phyloP scores from a whole-genome alignment of 495 filamentous ascomycete species.

The Penicillium paradoxum region DNA sequence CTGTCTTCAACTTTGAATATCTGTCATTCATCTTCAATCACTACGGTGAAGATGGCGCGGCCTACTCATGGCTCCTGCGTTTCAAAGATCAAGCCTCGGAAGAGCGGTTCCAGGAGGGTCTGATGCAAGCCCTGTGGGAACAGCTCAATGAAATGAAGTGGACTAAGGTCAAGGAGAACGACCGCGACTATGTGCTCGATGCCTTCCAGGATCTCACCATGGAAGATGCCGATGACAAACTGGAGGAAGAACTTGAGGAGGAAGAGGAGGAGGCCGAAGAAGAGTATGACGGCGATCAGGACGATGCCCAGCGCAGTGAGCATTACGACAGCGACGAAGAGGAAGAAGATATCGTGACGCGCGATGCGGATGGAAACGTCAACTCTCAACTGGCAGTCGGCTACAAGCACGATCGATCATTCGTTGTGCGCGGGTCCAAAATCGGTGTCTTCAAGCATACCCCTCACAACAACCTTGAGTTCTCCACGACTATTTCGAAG shows the following conservation, averaged over 20 bases:
- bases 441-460: slow-evolving; percentile 99
- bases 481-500: slow-evolving; percentile 96
- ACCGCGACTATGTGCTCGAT: slow-evolving; percentile 89
- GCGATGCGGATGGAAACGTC: slow-evolving; percentile 72
- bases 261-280: slow-evolving; percentile 59
- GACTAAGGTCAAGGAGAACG: slow-evolving; percentile 84
- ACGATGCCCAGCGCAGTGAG: slow-evolving; percentile 64
- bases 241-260: slow-evolving; percentile 58
- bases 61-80: slow-evolving; percentile 91
- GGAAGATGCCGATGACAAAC: slow-evolving; percentile 66
- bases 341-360: slow-evolving; percentile 72
- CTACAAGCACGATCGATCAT: slow-evolving; percentile 95
- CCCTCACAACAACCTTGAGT: slow-evolving; percentile 84
- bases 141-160: slow-evolving; percentile 94
- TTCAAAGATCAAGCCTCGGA: slow-evolving; percentile 79
- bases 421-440: slow-evolving; percentile 93
- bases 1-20: slow-evolving; percentile 98
- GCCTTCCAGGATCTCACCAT: slow-evolving; percentile 93
- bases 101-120: slow-evolving; percentile 85
- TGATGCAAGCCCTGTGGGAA: slow-evolving; percentile 96
- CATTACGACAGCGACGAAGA: slow-evolving; percentile 92
- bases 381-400: slow-evolving; percentile 98
- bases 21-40: slow-evolving; percentile 99
- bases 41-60: slow-evolving; percentile 79
- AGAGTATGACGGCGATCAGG: slow-evolving; percentile 53